Evolutionary conservation across 768 basidiomycete species (phyloP).

Genomic region (Lactifluus rugatus): DNA sequence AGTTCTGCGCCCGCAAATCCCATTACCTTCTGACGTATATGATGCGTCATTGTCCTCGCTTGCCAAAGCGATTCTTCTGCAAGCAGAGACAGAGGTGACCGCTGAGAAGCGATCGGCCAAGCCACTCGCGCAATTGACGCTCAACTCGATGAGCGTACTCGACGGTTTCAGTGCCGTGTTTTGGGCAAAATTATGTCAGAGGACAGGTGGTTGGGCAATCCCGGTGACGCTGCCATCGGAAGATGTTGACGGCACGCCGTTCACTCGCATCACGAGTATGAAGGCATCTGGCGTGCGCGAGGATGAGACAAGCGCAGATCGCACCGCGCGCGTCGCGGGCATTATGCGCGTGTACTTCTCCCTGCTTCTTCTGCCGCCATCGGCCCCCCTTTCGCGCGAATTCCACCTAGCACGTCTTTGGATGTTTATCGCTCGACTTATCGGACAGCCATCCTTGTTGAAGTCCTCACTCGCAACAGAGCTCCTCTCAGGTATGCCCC

Average conservation of each 20-base stretch:
- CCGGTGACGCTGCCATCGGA: slow-evolving; percentile 48
- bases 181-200: slow-evolving; percentile 77
- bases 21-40: slow-evolving; percentile 40
- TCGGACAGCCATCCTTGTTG: slow-evolving; percentile 42
- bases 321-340: slow-evolving; percentile 59
- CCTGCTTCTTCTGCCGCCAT: slow-evolving; percentile 37
- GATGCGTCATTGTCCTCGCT: slow-evolving; percentile 77
- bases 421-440: slow-evolving; percentile 61
- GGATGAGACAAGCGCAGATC: slow-evolving; percentile 52
- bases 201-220: slow-evolving; percentile 81
- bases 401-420: slow-evolving; percentile 60
- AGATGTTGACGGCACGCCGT: slow-evolving; percentile 42
- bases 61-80: slow-evolving; percentile 76
- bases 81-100: slow-evolving; percentile 89
- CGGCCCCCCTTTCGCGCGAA: slow-evolving; percentile 37
- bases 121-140: slow-evolving; percentile 71
- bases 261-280: slow-evolving; percentile 32
- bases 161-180: slow-evolving; percentile 62
- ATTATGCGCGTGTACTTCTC: slow-evolving; percentile 83
- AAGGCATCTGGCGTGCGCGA: slow-evolving; percentile 53
- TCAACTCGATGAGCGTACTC: slow-evolving; percentile 50
- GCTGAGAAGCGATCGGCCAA: slow-evolving; percentile 79
- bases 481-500: slow-evolving; percentile 48
- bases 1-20: slow-evolving; percentile 29
- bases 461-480: slow-evolving; percentile 53